phyloP scores from a whole-genome alignment of 2,329 filamentous ascomycete genomes.

The Zymoseptoria tritici region DNA sequence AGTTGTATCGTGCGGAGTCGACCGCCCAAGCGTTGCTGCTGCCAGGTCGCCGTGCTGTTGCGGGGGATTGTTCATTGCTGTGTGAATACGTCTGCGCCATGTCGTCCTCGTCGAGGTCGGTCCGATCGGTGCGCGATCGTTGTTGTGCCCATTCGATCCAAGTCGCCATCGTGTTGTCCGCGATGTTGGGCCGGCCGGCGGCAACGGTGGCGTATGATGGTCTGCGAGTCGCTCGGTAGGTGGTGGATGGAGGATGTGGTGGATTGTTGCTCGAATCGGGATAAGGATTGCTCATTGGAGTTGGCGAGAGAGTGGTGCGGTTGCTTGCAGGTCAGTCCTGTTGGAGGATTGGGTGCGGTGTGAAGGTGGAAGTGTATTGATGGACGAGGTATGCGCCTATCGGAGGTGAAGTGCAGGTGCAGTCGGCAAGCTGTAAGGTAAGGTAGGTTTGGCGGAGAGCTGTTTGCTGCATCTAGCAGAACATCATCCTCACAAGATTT shows the following conservation, averaged over 20 bases:
- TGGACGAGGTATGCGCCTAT: not conserved
- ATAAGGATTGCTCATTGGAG: slow-evolving; percentile 38
- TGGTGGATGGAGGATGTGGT: slow-evolving; percentile 27
- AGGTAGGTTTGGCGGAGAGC: not conserved
- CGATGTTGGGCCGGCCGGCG: slow-evolving; percentile 34
- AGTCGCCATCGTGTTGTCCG: not conserved
- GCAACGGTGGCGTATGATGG: slow-evolving; percentile 57
- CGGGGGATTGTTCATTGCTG: not conserved
- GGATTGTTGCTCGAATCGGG: slow-evolving; percentile 31
- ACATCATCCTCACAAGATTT: not conserved
- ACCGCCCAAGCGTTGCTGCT: slow-evolving; percentile 6
- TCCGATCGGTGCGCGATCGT: slow-evolving; percentile 1
- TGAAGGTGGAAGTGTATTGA: not conserved
- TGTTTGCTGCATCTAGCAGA: not conserved
- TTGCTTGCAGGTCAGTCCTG: not conserved
- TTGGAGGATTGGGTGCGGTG: not conserved
- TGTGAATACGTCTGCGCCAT: not conserved
- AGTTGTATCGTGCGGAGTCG: slow-evolving; percentile 15
- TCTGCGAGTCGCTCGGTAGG: slow-evolving; percentile 34
- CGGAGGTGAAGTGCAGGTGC: not conserved
- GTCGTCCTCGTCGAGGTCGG: not conserved
- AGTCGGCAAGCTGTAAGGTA: not conserved
- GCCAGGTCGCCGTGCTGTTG: not conserved
- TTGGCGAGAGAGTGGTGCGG: not conserved
- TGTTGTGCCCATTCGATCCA: not conserved